Base-by-base conservation (phyloP, 179 eudicot genomes). In the Actinidia chinensis region DNA sequence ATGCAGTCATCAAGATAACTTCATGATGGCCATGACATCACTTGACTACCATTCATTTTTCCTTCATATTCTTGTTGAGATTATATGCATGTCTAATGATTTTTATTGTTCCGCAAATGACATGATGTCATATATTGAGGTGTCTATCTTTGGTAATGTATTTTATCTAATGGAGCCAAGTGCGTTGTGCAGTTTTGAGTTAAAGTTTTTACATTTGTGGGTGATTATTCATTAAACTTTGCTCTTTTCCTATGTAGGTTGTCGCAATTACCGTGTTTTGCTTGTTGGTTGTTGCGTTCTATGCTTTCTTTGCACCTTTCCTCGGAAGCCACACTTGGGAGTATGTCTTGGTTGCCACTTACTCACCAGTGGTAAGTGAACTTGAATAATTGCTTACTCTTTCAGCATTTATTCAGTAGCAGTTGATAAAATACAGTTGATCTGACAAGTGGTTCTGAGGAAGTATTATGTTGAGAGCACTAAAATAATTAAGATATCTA, bases 281-380 rank as follows among this genome's bases (percentile, higher is more conserved):
- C 92, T 84, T 95, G 90, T 87, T 95, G 79, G 98, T 90, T 71
- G 92, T 95, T 71, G 98, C 97, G 47, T 95, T 91, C 89, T 93
- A 95, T 84, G 93, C 92, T 61, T 95, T 95, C 88, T 90, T 95
- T 85, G 97, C 95, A 25, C 98, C 98, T 72, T 93, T 95, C 78
- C 91, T 95, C 8, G 98, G 98, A 83, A 98, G 98, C 68, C 90
- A 74, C 40, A 80, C 88, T 78, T 93, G 90, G 93, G 98, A 93
- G 89, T 95, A 89, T 81, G 82, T 83, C 71, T 83, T 89, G 69
- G 33, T 91, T 69, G 95, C 87, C 72, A 85, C 84, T 11, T 95
- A 95, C 83, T 89, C 98, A 48, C 95, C 95, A 22, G 93, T 91
- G 98, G 98, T 95, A 93, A 50, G 91, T 82, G 68, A 52, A 75